These are phyloP conservation scores for Lipomyces sp. DNA, from an alignment of 805 yeast species.

Conservation along the genomic window DNA sequence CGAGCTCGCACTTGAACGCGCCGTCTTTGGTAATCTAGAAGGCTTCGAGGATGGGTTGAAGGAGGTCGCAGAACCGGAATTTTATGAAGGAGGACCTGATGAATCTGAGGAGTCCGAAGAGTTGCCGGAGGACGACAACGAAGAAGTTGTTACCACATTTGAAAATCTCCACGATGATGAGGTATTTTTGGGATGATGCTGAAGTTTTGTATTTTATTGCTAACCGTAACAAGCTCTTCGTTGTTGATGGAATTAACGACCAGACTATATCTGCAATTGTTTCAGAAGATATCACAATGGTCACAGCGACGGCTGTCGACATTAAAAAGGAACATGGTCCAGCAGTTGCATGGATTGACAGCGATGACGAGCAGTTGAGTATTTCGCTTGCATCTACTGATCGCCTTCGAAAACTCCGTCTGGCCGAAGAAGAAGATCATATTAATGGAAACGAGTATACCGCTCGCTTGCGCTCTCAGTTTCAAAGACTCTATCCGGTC, in stretches of 20 bases:
- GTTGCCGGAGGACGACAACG: conserved; percentile 21
- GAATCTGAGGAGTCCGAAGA: conserved; percentile 20
- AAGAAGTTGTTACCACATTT: conserved; percentile 23
- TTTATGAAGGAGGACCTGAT: conserved; percentile 20
- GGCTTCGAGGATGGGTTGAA: conserved; percentile 73
- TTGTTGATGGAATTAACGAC: conserved; percentile 43
- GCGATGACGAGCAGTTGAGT: conserved; percentile 79
- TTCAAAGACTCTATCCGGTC: conserved; percentile 71
- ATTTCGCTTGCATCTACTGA: conserved; percentile 65
- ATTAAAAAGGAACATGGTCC: conserved; percentile 41
- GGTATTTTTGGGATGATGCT: conserved; percentile 1
- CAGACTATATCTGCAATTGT: conserved; percentile 23
- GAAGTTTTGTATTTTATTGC: background rate
- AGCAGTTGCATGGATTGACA: conserved; percentile 77
- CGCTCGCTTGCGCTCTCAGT: conserved; percentile 70
- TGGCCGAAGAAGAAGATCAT: conserved; percentile 56
- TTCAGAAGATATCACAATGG: conserved; percentile 43
- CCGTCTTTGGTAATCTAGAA: conserved; percentile 86
- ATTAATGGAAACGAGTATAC: conserved; percentile 67
- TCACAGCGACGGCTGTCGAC: conserved; percentile 21
- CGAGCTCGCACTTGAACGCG: conserved; percentile 75
- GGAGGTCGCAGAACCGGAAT: conserved; percentile 45
- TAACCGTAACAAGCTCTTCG: conserved; percentile 21
- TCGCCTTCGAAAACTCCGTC: conserved; percentile 72
- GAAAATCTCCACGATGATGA: conserved; percentile 34